These are phyloP conservation scores for Bocquillonia castaneifolia DNA, from an alignment of 441 rosid species.

Conservation along the genomic window DNA sequence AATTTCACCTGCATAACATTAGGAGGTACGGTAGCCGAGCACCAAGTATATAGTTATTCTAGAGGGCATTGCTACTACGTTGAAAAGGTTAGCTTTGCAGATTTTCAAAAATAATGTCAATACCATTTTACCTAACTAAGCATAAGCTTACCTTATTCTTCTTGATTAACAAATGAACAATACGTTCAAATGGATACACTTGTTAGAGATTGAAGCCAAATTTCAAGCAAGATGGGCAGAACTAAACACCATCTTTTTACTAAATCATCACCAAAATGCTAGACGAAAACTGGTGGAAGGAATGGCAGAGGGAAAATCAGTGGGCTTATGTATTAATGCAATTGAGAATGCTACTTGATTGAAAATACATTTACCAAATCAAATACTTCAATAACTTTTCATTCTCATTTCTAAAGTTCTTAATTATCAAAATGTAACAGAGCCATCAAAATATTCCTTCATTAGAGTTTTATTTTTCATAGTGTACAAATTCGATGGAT, in stretches of 20 bases:
- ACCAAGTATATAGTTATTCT: constrained; percentile 37
- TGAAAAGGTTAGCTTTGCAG: constrained; percentile 29
- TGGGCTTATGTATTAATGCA: constrained; percentile 37
- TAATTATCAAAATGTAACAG: no score
- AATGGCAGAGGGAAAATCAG: constrained; percentile 37
- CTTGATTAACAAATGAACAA: constrained; percentile 23
- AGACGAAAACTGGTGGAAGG: constrained; percentile 36
- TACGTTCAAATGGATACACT: constrained; percentile 35
- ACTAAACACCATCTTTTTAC: constrained; percentile 28
- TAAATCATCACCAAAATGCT: constrained; percentile 27
- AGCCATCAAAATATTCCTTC: no score
- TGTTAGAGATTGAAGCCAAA: constrained; percentile 24
- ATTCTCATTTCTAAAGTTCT: no score
- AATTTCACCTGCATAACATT: constrained; percentile 44
- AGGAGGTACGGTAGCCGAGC: constrained; percentile 53
- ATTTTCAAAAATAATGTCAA: neutral
- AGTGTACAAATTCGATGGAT: no score
- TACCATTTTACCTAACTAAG: neutral
- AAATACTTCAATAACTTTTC: no score
- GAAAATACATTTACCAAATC: no score
- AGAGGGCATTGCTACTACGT: constrained; percentile 44
- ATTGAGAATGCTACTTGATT: constrained; percentile 29
- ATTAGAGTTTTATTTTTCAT: no score
- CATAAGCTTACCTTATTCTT: neutral
- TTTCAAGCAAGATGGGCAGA: constrained; percentile 46